Evolutionary conservation across 176 grass and related monocot genomes (phyloP).

Genomic region (Poa pratensis): DNA sequence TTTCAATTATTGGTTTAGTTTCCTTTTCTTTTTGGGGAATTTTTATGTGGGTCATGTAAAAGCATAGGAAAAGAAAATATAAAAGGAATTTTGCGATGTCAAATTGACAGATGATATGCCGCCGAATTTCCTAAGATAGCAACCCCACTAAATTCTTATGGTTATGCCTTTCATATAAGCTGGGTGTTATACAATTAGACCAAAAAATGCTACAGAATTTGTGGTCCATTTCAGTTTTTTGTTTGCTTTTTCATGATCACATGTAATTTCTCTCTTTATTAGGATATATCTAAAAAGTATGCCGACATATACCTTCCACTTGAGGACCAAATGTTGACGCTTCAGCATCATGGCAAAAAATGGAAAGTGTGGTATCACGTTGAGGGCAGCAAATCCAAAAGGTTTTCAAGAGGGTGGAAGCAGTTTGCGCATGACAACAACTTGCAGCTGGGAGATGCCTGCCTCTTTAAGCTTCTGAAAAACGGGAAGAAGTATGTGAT

Average conservation of each 20-base stretch:
- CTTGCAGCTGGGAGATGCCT: constrained; percentile 31
- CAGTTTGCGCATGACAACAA: constrained; percentile 41
- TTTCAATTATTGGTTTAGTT: neutral
- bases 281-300: neutral
- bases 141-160: neutral
- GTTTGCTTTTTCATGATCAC: neutral
- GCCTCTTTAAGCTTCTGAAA: neutral
- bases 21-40: neutral
- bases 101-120: neutral
- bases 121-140: neutral
- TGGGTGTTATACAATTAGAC: neutral
- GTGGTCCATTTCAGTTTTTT: neutral
- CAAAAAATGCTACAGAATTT: neutral
- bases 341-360: constrained; percentile 11
- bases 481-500: neutral
- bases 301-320: constrained; percentile 25
- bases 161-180: neutral
- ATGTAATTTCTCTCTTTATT: neutral
- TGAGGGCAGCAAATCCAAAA: neutral
- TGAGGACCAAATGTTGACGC: neutral
- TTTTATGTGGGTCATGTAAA: neutral
- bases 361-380: constrained; percentile 14
- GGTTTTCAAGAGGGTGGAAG: constrained; percentile 16
- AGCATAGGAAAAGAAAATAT: neutral
- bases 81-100: neutral